These are phyloP conservation scores for Hypoxylon sp. DNA, from an alignment of 2,329 filamentous ascomycete genomes.

Conservation along the genomic window DNA sequence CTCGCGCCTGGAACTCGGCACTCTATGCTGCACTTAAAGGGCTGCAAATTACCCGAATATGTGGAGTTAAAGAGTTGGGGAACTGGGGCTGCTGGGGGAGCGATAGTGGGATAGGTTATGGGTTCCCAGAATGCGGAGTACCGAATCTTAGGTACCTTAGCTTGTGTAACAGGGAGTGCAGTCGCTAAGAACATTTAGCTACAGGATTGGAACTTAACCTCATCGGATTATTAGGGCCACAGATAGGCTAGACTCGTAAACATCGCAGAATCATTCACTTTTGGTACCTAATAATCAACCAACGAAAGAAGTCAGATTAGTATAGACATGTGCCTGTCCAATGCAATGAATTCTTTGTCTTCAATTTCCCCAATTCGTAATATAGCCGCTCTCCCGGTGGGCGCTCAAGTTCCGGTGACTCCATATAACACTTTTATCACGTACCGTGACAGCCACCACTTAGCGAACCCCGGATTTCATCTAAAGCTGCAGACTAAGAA, in stretches of 20 bases:
- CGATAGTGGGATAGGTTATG: constrained; percentile 13
- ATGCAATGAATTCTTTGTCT: background rate
- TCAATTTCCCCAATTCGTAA: constrained; percentile 18
- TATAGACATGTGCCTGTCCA: background rate
- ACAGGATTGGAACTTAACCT: constrained; percentile 3
- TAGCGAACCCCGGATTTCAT: constrained; percentile 44
- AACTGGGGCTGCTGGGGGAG: constrained; percentile 39
- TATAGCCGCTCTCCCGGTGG: constrained; percentile 34
- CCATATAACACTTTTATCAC: constrained; percentile 29
- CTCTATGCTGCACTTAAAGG: constrained; percentile 13
- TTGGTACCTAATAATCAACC: background rate
- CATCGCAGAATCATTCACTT: background rate
- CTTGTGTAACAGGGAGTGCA: constrained; percentile 14
- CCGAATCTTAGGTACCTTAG: constrained; percentile 2
- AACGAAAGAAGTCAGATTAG: background rate
- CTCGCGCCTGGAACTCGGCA: constrained; percentile 19
- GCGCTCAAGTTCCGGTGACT: constrained; percentile 34
- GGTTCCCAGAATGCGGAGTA: constrained; percentile 42
- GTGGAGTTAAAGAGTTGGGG: constrained; percentile 43
- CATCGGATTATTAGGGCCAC: constrained; percentile 1
- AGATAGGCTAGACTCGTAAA: background rate
- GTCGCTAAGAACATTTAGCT: constrained; percentile 26
- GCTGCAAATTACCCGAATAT: constrained; percentile 41
- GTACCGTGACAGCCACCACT: constrained; percentile 38
- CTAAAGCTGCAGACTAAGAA: constrained; percentile 40